A percentile compares a stretch with the other conserved stretches of the same genome.
Evolutionary conservation across 2,329 filamentous ascomycete species (phyloP).

Genomic region (Calonectria multiphialidica): DNA sequence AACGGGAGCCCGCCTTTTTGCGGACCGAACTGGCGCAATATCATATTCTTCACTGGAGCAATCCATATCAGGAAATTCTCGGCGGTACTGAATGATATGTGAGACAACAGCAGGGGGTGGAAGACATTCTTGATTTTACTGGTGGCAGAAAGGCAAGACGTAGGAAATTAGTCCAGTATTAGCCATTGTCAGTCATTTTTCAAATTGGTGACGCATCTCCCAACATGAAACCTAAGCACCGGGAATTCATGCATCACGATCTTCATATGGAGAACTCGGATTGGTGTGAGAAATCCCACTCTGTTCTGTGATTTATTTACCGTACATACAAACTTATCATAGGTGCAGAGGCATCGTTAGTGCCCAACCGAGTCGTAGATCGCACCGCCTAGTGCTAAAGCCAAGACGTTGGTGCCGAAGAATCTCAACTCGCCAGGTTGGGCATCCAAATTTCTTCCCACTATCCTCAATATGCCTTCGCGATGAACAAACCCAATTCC

Average conservation of each 20-base stretch:
- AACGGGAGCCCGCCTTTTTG: too few species aligned
- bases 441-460: not conserved
- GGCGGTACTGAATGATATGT: too few species aligned
- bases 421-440: not conserved
- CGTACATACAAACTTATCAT: not conserved
- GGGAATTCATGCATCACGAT: not conserved
- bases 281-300: constrained; percentile 10
- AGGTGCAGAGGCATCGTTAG: not conserved
- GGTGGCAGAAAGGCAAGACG: not conserved
- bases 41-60: too few species aligned
- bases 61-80: too few species aligned
- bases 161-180: not conserved
- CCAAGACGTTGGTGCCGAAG: constrained; percentile 5
- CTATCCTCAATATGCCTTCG: not conserved
- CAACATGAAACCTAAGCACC: not conserved
- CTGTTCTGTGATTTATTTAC: not conserved
- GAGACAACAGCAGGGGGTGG: not conserved
- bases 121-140: not conserved
- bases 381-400: not conserved
- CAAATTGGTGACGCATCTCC: not conserved
- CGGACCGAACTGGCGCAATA: too few species aligned
- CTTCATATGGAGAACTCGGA: not conserved
- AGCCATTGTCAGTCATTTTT: not conserved
- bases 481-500: not conserved
- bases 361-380: not conserved